Percentiles rank a stretch among this genome's conserved stretches.
Evolutionary conservation across 352 stramenopile genomes (phyloP).

Genomic region (Phytophthora rubi): DNA sequence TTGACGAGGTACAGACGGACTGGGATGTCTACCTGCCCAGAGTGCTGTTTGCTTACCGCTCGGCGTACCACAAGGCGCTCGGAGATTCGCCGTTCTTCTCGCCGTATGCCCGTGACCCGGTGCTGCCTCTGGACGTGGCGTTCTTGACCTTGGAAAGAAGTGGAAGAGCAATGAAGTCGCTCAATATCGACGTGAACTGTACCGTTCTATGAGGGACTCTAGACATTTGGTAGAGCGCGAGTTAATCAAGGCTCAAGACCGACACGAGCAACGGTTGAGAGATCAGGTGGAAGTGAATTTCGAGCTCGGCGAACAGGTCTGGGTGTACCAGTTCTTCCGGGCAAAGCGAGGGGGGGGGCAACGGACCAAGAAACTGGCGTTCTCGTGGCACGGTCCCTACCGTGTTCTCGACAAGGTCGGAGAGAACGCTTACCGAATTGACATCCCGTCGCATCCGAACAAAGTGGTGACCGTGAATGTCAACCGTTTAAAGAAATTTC

Average conservation of each 20-base stretch:
- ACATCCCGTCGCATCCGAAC: slow-evolving; percentile 2
- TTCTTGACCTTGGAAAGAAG: background rate
- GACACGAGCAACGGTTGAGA: background rate
- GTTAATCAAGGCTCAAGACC: background rate
- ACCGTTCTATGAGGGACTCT: background rate
- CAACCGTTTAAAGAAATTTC: background rate
- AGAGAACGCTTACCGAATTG: background rate
- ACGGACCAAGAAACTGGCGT: slow-evolving; percentile 11
- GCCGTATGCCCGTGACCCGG: slow-evolving; percentile 2
- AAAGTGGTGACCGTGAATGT: slow-evolving; percentile 4
- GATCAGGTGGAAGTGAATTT: background rate
- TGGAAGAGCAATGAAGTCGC: slow-evolving; percentile 17
- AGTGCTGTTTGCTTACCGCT: slow-evolving; percentile 10
- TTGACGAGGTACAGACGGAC: slow-evolving; percentile 4
- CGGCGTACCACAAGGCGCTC: slow-evolving; percentile 4
- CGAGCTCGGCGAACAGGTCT: slow-evolving; percentile 1
- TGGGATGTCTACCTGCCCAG: slow-evolving; percentile 7
- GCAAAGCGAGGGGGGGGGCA: background rate
- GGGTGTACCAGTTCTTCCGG: slow-evolving; percentile 14
- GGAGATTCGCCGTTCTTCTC: slow-evolving; percentile 15
- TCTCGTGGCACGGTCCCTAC: slow-evolving; percentile 19
- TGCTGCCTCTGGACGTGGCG: no score
- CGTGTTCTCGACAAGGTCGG: background rate
- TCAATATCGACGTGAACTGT: background rate
- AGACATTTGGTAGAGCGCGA: slow-evolving; percentile 1